Percentiles rank a stretch among this genome's conserved stretches.
Conservation (phyloP, 73 alveolate species). For the Paramecium sonneborni region DNA sequence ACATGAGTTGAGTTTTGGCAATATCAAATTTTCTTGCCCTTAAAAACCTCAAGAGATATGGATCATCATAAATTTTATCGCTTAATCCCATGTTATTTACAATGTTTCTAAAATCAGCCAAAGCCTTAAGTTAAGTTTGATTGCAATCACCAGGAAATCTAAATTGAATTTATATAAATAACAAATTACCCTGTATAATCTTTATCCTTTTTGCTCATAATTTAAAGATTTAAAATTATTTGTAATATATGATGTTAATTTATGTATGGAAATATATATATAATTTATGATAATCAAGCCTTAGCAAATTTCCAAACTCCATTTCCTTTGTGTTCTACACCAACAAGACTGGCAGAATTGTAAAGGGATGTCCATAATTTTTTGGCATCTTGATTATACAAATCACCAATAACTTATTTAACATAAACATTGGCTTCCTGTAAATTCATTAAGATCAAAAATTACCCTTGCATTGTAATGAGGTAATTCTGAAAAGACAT, state of each 20-base stretch:
- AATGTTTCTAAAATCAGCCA: conserved; percentile 10
- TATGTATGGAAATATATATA: not conserved
- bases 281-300: not conserved
- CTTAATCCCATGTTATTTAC: not conserved
- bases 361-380: not conserved
- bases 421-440: conserved; percentile 56
- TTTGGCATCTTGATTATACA: conserved; percentile 21
- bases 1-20: conserved; percentile 74
- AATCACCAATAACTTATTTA: conserved; percentile 46
- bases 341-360: not conserved
- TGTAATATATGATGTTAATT: not conserved
- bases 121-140: not conserved
- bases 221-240: conserved; percentile 37
- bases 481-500: conserved; percentile 45
- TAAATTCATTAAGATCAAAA: not conserved
- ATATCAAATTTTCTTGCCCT: conserved; percentile 89
- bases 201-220: conserved; percentile 43
- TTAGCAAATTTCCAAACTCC: conserved; percentile 24
- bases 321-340: conserved; percentile 25
- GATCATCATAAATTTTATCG: conserved; percentile 73
- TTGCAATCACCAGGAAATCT: conserved; percentile 57
- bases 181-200: conserved; percentile 52
- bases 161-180: not conserved
- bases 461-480: conserved; percentile 51
- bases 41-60: conserved; percentile 84